Evolutionary conservation across 176 grass and related monocot genomes (phyloP), one percentile per base, ranked within the genome.

Genomic region (Ananas comosus): DNA sequence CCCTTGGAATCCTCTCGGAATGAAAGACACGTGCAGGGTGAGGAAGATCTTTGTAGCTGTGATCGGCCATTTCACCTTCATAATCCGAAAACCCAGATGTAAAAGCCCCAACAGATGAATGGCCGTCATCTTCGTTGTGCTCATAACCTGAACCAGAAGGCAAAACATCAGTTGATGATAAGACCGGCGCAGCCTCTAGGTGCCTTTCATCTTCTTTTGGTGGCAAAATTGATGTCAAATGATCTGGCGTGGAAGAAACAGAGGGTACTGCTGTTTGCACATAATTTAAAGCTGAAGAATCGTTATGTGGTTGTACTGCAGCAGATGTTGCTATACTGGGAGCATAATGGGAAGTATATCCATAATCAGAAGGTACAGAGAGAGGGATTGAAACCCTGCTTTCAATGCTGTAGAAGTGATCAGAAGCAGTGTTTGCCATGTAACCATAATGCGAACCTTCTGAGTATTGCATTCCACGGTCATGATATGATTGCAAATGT

Each of bases 1-100:
- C 77, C 73, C 87, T 91, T 49, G 84, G 91, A 70, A 96, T 80
- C 57, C 74, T 13, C 73, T 99, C 95, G 73, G 95, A 99, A 72
- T 91, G 84, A 74, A 90, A 99, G 64, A 85, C 81, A 53, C 90
- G 81, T 57, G 68, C 75, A 48, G 85, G 63, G 18, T 13, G 74
- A 72, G 77, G 77, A 9, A 72, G 73, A 67, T 88, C 80, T 66
- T 51, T 85, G 65, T 69, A 83, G 13, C 73, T 58, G 50, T 86
- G 76, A 49, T 94, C 87, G 21, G 65, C 64, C 51, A 88, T 51
- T 67, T 91, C 87, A 76, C 63, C 79, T 51, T 93, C 84, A 75
- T 83, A 85, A 50, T 99, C 90, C 65, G 85, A 91, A 66, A 77
- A 86, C 27, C 80, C 90, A 67, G 90, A 94, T 68, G 76, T 82